Base-by-base conservation (phyloP, 768 basidiomycete genomes). In the Mycena alexandri region DNA sequence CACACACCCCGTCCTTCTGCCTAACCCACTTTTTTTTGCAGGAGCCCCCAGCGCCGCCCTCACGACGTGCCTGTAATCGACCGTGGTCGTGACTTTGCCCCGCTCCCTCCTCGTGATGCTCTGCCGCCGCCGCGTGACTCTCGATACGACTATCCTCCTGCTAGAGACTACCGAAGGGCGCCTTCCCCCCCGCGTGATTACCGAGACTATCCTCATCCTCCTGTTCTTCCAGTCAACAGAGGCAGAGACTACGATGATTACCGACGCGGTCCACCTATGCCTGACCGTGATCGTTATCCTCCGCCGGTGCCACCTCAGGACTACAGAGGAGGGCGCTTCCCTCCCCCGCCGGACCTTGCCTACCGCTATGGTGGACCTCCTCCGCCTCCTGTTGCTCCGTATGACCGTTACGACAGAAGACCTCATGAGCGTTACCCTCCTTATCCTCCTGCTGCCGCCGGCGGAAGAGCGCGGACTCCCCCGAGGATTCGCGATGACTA, bases 191-290 rank as follows among this genome's bases (percentile, higher is more conserved):
- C 90, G 17, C 84, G 91, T 70, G 92, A 92, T 13, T 88, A 87
- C 73, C 83, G 90, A 43, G 92, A 93, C 64, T 89, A 90, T 77
- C 82, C 84, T 67, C 79, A 90, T 77, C 82, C 84, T 67, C 79
- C 81, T 42, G 81, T 84, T 38, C 79, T 85, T 64, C 77, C 79
- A 46, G 79, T 84, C 66, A 78, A 81, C 69, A 72, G 82, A 67
- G 79, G 81, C 71, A 86, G 90, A 64, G 91, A 94, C 53, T 84
- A 87, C 72, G 91, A 94, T 71, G 93, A 94, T 54, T 90, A 88
- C 70, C 84, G 89, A 73, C 81, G 84, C 61, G 84, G 83, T 36
- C 79, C 81, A 67, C 77, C 81, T 19, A 69, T 74, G 68, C 65
- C 81, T 73, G 84, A 85, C 17, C 80, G 86, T 47, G 86, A 87